Evolutionary conservation across 805 yeast species (phyloP).

Genomic region (Schwanniomyces polymorphus): DNA sequence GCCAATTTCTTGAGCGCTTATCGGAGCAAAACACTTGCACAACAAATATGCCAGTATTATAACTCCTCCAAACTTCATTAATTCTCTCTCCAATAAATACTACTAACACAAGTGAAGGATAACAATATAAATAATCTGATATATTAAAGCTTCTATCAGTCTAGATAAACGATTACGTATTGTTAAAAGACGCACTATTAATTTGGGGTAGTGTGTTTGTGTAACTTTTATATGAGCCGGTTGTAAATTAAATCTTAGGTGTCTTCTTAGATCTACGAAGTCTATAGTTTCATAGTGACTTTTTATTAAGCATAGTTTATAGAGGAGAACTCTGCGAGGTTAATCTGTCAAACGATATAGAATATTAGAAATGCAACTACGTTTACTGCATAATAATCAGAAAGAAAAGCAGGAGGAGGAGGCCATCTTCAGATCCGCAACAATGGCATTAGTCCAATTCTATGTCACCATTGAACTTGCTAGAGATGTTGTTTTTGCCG

Average conservation of each 20-base stretch:
- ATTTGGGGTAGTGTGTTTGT: background rate
- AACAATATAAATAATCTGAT: background rate
- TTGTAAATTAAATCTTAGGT: background rate
- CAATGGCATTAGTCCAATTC: slow-evolving; percentile 49
- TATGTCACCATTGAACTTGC: slow-evolving; percentile 48
- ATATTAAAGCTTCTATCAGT: background rate
- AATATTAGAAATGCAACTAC: background rate
- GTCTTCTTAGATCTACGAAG: background rate
- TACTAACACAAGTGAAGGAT: background rate
- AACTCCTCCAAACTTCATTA: background rate
- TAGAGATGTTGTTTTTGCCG: slow-evolving; percentile 37
- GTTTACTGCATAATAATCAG: background rate
- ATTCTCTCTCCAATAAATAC: background rate
- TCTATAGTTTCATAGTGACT: background rate
- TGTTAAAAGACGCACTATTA: background rate
- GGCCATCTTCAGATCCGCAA: slow-evolving; percentile 47
- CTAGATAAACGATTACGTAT: background rate
- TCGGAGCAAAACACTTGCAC: background rate
- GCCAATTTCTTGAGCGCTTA: background rate
- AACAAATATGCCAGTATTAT: background rate
- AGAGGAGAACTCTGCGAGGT: background rate
- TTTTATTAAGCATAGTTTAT: background rate
- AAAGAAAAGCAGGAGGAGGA: slow-evolving; percentile 15
- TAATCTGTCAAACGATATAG: background rate
- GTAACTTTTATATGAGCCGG: background rate